phyloP scores from a whole-genome alignment of 768 basidiomycete species.

The Boletus patriciae region DNA sequence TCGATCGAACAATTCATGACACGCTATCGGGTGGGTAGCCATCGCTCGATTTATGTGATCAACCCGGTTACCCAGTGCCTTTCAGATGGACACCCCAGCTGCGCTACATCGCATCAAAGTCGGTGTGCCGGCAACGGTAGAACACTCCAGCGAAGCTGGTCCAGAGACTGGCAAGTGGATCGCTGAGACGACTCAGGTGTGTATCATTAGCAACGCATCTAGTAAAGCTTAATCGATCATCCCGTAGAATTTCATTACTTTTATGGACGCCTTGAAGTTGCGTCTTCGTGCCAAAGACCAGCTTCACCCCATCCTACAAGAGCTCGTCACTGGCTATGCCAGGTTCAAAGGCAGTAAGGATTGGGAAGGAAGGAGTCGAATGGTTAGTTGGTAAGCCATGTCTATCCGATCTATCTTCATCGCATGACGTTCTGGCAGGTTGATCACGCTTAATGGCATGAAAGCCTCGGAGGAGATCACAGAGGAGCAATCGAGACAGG shows the following conservation, averaged over 20 bases:
- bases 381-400: slow-evolving; percentile 80
- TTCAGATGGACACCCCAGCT: slow-evolving; percentile 91
- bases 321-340: slow-evolving; percentile 92
- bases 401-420: not conserved
- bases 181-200: slow-evolving; percentile 93
- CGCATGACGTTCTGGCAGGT: slow-evolving; percentile 45
- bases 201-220: not conserved
- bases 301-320: slow-evolving; percentile 90
- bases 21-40: slow-evolving; percentile 66
- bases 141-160: slow-evolving; percentile 90
- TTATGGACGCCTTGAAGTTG: slow-evolving; percentile 96
- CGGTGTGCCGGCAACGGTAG: slow-evolving; percentile 94
- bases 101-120: slow-evolving; percentile 88
- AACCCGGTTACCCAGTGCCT: not conserved
- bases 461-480: slow-evolving; percentile 95
- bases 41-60: not conserved
- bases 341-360: slow-evolving; percentile 93
- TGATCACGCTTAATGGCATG: slow-evolving; percentile 96
- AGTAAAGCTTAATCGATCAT: not conserved
- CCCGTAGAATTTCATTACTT: slow-evolving; percentile 89
- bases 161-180: slow-evolving; percentile 97
- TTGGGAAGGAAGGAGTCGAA: slow-evolving; percentile 90
- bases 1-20: slow-evolving; percentile 90
- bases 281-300: slow-evolving; percentile 96
- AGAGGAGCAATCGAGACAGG: slow-evolving; percentile 94